Base-by-base conservation (phyloP, 1,139 yeast species). In the Arxiozyma heterogenica region DNA sequence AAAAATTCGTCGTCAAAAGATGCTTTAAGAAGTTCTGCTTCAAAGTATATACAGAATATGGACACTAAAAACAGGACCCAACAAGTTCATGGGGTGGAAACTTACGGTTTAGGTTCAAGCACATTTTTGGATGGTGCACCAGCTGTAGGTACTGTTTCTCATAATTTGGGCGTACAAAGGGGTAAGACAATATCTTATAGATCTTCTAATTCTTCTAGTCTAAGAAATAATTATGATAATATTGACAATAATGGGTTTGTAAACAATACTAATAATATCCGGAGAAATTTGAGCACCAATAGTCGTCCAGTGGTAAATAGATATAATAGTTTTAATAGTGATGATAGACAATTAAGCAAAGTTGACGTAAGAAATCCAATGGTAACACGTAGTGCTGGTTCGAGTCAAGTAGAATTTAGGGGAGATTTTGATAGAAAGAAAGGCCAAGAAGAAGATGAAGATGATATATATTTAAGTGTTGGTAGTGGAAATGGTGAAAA, bases 51-150 rank as follows among this genome's bases (percentile, higher is more conserved):
- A 21, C 74, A 78, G 27, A 81, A 82, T 53, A 84, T 90, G 62
- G 95, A 91, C 68, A 79, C 95, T 2, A 79, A 80, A 53, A 73
- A 73, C 45, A 85, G 83, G 66, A 80, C 88, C 12, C 78, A 77
- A 48, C 88, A 87, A 30, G 80, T 91, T 20, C 96, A 91, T 68
- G 98, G 98, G 20, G 80, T 81, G 50, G 76, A 85, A 2, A 86
- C 97, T 0, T 78, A 85, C 54, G 98, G 98, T 1, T 77, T 93
- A 51, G 98, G 98, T 3, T 81, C 94, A 1, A 79, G 96, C 1
- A 93, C 98, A 0, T 93, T 93, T 68, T 70, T 93, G 60, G 98
- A 93, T 69, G 98, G 98, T 42, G 94, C 98, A 0, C 98, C 98
- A 20, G 98, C 97, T 3, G 72, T 71, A 7, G 77, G 80, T 74